Percentiles rank a stretch among this genome's conserved stretches.
These are phyloP conservation scores for Fusarium pseudocircinatum DNA, from an alignment of 2,329 filamentous ascomycete species.

Conservation along the genomic window DNA sequence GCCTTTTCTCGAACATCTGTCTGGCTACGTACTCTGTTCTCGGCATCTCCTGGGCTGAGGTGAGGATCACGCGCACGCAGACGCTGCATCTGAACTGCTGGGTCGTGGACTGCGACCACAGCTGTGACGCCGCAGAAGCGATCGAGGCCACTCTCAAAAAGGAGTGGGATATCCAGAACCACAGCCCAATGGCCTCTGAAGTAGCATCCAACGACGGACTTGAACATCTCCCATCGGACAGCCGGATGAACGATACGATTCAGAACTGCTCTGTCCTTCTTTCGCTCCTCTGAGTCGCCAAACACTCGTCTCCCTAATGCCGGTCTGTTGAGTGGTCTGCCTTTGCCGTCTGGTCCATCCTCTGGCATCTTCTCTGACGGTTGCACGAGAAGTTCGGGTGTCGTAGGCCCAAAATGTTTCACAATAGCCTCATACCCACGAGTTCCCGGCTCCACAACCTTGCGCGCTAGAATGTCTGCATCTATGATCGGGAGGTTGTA, in stretches of 20 bases:
- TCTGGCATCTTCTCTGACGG: slow-evolving; percentile 61
- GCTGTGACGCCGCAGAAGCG: slow-evolving; percentile 84
- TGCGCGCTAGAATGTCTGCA: slow-evolving; percentile 89
- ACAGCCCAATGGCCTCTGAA: slow-evolving; percentile 84
- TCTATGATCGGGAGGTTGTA: slow-evolving; percentile 93
- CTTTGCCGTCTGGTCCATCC: slow-evolving; percentile 67
- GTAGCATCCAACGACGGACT: slow-evolving; percentile 76
- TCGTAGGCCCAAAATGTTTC: slow-evolving; percentile 80
- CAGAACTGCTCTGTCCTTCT: slow-evolving; percentile 77
- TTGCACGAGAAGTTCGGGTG: slow-evolving; percentile 83
- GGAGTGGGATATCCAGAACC: slow-evolving; percentile 88
- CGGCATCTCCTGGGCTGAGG: slow-evolving; percentile 84
- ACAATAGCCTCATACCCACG: slow-evolving; percentile 85
- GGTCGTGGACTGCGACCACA: slow-evolving; percentile 86
- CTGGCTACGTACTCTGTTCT: slow-evolving; percentile 87
- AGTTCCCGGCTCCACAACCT: slow-evolving; percentile 94
- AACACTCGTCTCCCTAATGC: slow-evolving; percentile 89
- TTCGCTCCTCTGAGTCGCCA: slow-evolving; percentile 76
- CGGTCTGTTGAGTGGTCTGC: slow-evolving; percentile 83
- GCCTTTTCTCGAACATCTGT: slow-evolving; percentile 88
- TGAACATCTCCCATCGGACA: slow-evolving; percentile 84
- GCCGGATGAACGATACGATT: slow-evolving; percentile 95
- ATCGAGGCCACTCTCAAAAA: slow-evolving; percentile 91
- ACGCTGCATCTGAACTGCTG: slow-evolving; percentile 82
- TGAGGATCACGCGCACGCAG: slow-evolving; percentile 80